Conservation (phyloP, 306 rosid species). For the Prunus dulcis region DNA sequence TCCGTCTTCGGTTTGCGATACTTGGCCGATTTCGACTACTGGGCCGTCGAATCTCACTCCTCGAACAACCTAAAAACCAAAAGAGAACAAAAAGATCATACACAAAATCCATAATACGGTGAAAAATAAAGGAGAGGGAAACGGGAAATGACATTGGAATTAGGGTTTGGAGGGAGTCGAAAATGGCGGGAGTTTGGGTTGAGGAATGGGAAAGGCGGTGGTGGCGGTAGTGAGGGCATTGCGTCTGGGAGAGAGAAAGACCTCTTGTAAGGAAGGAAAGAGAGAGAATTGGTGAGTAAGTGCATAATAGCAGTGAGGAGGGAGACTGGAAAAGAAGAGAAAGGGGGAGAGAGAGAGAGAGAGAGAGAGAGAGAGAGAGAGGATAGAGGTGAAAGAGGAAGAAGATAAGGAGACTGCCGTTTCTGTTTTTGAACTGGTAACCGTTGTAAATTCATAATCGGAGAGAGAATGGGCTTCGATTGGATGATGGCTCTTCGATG, state of each 20-base stretch:
- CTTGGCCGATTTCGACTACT: conserved; percentile 18
- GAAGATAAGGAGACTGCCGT: not conserved
- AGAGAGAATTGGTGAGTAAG: not conserved
- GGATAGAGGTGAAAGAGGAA: not conserved
- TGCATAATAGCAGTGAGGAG: not conserved
- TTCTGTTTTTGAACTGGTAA: not conserved
- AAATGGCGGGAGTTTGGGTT: conserved; percentile 21
- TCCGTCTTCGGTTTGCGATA: conserved; percentile 2
- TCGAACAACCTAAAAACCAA: not conserved
- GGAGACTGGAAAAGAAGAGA: not conserved
- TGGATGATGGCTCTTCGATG: no score
- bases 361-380: not conserved
- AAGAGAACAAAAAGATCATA: not conserved
- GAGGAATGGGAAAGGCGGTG: conserved; percentile 6
- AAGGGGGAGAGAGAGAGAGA: not conserved
- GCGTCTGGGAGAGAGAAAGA: not conserved
- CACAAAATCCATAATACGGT: not conserved
- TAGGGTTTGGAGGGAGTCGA: not conserved
- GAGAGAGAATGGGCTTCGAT: not conserved
- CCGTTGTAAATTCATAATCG: not conserved
- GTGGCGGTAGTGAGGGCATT: not conserved
- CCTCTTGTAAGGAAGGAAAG: conserved; percentile 4
- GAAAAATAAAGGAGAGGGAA: not conserved
- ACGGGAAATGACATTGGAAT: not conserved
- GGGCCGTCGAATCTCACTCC: conserved; percentile 39